phyloP scores from a whole-genome alignment of 805 yeast species.

The Vanderwaltozyma verrucispora region DNA sequence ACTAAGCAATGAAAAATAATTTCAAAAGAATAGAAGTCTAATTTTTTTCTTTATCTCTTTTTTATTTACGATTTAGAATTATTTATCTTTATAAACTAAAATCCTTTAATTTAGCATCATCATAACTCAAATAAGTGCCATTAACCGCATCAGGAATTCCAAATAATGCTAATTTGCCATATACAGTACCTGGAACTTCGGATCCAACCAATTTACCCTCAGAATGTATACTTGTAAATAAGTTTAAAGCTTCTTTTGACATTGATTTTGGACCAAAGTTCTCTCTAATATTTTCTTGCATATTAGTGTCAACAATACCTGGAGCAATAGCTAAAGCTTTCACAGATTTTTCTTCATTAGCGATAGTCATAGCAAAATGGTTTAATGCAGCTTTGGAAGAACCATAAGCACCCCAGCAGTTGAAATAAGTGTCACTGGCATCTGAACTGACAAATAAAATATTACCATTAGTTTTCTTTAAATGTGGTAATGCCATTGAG shows the following conservation, averaged over 20 bases:
- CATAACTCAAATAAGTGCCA: slow-evolving; percentile 61
- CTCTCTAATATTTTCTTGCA: slow-evolving; percentile 80
- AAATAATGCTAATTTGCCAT: slow-evolving; percentile 50
- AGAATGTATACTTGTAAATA: slow-evolving; percentile 54
- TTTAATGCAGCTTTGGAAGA: slow-evolving; percentile 87
- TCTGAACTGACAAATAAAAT: slow-evolving; percentile 84
- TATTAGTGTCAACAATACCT: slow-evolving; percentile 85
- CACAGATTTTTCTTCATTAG: slow-evolving; percentile 49
- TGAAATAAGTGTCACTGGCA: slow-evolving; percentile 46
- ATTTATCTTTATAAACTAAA: no score
- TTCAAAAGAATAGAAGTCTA: no score
- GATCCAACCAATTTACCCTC: slow-evolving; percentile 54
- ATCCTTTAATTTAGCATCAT: slow-evolving; percentile 30
- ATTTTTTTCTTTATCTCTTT: no score
- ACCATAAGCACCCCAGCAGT: slow-evolving; percentile 83
- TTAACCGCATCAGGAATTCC: slow-evolving; percentile 49
- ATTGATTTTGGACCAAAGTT: slow-evolving; percentile 45
- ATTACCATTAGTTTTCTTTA: slow-evolving; percentile 46
- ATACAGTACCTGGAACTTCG: slow-evolving; percentile 59
- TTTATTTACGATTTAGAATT: no score
- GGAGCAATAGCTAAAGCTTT: slow-evolving; percentile 71
- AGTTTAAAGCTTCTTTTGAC: slow-evolving; percentile 46
- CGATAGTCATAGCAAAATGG: slow-evolving; percentile 57
- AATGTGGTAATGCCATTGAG: slow-evolving; percentile 42
- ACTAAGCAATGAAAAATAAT: no score